These are phyloP conservation scores for Iberis pinnata DNA, from an alignment of 345 rosid genomes.

Conservation along the genomic window DNA sequence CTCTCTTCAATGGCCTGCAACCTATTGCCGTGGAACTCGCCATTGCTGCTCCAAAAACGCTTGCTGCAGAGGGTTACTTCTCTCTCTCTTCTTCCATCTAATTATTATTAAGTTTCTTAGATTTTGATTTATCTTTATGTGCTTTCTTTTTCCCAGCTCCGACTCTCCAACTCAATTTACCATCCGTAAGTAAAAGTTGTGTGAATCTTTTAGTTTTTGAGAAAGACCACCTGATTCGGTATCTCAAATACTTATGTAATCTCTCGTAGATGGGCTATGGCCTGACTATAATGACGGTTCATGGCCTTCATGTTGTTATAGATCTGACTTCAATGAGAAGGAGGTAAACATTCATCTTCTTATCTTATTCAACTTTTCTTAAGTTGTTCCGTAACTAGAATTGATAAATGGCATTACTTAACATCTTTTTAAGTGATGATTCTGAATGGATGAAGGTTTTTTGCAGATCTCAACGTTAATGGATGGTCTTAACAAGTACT, in stretches of 20 bases:
- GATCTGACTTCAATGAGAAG: slow-evolving; percentile 48
- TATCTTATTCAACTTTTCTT: not conserved
- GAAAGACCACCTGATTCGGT: too few relatives aligned
- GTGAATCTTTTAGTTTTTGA: too few relatives aligned
- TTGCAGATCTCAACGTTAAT: slow-evolving; percentile 56
- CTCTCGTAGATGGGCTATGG: slow-evolving; percentile 80
- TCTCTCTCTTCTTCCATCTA: too few relatives aligned
- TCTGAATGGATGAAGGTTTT: too few relatives aligned
- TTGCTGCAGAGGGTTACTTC: slow-evolving; percentile 74
- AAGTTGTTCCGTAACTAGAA: not conserved
- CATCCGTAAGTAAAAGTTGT: slow-evolving; percentile 62
- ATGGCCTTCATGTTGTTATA: slow-evolving; percentile 80
- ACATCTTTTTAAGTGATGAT: too few relatives aligned
- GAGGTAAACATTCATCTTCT: slow-evolving; percentile 40
- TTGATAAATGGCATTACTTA: not conserved
- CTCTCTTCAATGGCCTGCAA: slow-evolving; percentile 83
- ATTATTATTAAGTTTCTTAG: too few relatives aligned
- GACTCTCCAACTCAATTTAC: slow-evolving; percentile 70
- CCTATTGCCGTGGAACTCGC: slow-evolving; percentile 59
- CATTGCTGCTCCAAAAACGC: slow-evolving; percentile 81
- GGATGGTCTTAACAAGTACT: slow-evolving; percentile 54
- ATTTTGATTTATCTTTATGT: not conserved
- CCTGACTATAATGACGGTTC: slow-evolving; percentile 91
- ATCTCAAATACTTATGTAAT: not conserved
- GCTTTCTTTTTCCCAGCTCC: slow-evolving; percentile 36